Evolutionary conservation across 2,329 filamentous ascomycete genomes (phyloP), one percentile per base, ranked within the genome.

Genomic region (Aspergillus aculeatinus): DNA sequence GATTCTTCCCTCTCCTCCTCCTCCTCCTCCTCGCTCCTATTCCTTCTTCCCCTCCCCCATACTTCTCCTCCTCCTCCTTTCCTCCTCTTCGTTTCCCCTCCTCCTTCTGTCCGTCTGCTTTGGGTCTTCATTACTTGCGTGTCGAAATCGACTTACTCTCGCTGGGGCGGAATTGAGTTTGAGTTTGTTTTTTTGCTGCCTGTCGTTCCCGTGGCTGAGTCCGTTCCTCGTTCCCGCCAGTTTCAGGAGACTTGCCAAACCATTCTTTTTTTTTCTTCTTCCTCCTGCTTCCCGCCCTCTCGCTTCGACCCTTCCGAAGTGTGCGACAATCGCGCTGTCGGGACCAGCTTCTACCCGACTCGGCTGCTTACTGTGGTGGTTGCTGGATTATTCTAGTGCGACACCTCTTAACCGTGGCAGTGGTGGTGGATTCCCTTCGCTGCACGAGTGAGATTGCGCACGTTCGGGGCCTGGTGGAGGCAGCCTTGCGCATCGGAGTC

Each of bases 231-330:
- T 49, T 51, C 35, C 52, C 35, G 44, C 49, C 53, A 23, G 29
- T 31, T 29, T 60, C 57, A 57, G 57, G 57, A 57, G 50, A 44
- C 57, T 52, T 53, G 44, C 44, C 50, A 53, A 33, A 55, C 53
- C 54, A 48, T 48, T 39, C 12, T 16, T 23, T 48, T 27, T 27
- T 21, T 23, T 35, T 1, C 7, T 9, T 29, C 27, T 29, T 29
- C 27, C 27, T 29, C 7, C 27, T 29, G 27, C 27, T 29, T 35
- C 27, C 27, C 42, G 47, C 10, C 16, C n/a, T 33, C 42, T 33
- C 42, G 27, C 42, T 27, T 44, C 39, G 39, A 44, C 16, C 5
- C 5, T 5, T 44, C 39, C 39, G 39, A 44, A 35, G 16, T n/a
- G 39, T 48, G n/a, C 23, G 25, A 48, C 53, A 33, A 47, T 47